These are phyloP conservation scores for Microbotryum lychnidis-dioicae DNA, from an alignment of 1,284 basidiomycete genomes.

Conservation along the genomic window DNA sequence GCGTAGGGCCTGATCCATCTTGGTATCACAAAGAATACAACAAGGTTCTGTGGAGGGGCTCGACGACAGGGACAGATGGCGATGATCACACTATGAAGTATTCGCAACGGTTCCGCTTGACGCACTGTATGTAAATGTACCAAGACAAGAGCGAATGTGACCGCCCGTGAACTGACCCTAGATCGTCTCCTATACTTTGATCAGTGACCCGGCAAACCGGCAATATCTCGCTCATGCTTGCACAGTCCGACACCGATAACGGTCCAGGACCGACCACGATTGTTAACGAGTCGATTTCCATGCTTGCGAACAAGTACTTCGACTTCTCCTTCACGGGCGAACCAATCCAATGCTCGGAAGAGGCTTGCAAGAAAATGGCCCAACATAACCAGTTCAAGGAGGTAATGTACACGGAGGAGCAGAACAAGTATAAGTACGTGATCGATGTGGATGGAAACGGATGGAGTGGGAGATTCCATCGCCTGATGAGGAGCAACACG, in stretches of 20 bases:
- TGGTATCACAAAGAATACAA: conserved; percentile 43
- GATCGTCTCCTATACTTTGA: no score
- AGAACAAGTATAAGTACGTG: conserved; percentile 35
- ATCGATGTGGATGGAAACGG: conserved; percentile 37
- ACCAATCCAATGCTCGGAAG: conserved; percentile 18
- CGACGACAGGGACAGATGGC: conserved; percentile 38
- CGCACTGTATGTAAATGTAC: conserved; percentile 7
- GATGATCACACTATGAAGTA: background rate
- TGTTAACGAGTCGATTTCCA: background rate
- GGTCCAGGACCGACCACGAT: conserved; percentile 1
- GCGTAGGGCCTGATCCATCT: conserved; percentile 29
- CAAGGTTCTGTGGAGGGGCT: conserved; percentile 41
- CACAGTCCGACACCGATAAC: conserved; percentile 5
- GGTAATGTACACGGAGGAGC: conserved; percentile 8
- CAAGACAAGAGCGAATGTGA: no score
- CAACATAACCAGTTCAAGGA: conserved; percentile 14
- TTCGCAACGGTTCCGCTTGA: conserved; percentile 18
- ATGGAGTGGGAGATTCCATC: conserved; percentile 30
- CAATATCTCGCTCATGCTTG: background rate
- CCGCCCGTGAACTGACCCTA: no score
- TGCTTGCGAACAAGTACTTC: conserved; percentile 9
- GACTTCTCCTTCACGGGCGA: conserved; percentile 21
- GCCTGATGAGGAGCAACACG: conserved; percentile 36
- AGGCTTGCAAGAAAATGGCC: conserved; percentile 14
- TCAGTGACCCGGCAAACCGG: no score